A percentile compares a stretch with the other conserved stretches of the same genome.
These are phyloP conservation scores for Ganoderma leucocontextum DNA, from an alignment of 1,284 basidiomycete genomes.

Conservation along the genomic window DNA sequence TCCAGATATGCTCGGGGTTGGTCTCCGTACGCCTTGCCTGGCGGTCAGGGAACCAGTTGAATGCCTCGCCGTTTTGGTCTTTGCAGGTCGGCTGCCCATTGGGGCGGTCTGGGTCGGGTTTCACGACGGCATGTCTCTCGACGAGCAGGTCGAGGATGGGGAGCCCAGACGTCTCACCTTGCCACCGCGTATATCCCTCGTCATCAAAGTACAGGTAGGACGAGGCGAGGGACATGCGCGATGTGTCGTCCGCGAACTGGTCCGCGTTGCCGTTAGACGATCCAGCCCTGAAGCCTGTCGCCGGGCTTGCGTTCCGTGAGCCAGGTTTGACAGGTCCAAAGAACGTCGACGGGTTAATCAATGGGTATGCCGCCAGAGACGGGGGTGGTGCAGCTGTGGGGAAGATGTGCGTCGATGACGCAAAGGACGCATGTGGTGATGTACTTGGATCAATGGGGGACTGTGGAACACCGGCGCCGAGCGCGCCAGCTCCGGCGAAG, in stretches of 20 bases:
- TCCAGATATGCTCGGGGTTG: slow-evolving; percentile 82
- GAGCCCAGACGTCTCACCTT: slow-evolving; percentile 89
- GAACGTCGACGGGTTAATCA: slow-evolving; percentile 81
- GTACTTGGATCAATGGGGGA: slow-evolving; percentile 43
- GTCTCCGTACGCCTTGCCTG: slow-evolving; percentile 76
- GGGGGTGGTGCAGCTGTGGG: slow-evolving; percentile 79
- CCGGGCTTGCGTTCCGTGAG: slow-evolving; percentile 55
- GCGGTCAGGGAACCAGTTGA: slow-evolving; percentile 82
- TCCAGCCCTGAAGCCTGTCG: slow-evolving; percentile 35
- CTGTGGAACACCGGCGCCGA: slow-evolving; percentile 36
- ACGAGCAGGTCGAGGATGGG: slow-evolving; percentile 85
- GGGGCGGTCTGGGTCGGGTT: slow-evolving; percentile 46
- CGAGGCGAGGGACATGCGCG: slow-evolving; percentile 69
- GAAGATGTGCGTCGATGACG: slow-evolving; percentile 54
- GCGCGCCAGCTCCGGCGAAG: slow-evolving; percentile 64
- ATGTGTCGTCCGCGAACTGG: slow-evolving; percentile 61
- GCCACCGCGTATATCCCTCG: slow-evolving; percentile 85
- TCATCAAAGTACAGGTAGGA: slow-evolving; percentile 86
- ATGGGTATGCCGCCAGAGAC: slow-evolving; percentile 74
- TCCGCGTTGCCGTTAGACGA: slow-evolving; percentile 43
- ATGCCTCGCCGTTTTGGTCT: slow-evolving; percentile 43
- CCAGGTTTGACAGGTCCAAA: slow-evolving; percentile 60
- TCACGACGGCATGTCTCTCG: slow-evolving; percentile 54
- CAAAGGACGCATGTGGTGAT: slow-evolving; percentile 65
- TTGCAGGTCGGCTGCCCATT: slow-evolving; percentile 36